Evolutionary conservation across 2,329 filamentous ascomycete species (phyloP).

Genomic region (Raffaelea deltoideospora): DNA sequence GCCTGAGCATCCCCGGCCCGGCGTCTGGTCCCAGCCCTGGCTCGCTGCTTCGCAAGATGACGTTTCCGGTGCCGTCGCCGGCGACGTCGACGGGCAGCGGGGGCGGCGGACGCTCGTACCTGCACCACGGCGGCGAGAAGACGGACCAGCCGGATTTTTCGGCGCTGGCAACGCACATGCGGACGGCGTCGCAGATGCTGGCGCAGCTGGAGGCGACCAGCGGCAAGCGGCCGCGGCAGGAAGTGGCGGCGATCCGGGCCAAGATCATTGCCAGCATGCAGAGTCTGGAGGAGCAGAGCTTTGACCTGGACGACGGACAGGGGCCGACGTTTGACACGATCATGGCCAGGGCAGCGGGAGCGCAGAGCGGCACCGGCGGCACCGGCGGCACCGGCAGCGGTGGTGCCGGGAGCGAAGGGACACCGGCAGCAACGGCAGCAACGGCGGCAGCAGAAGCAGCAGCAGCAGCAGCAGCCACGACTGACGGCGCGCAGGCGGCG

Average conservation of each 20-base stretch:
- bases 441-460: neutral
- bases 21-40: too few relatives aligned
- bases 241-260: slow-evolving; percentile 69
- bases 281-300: slow-evolving; percentile 71
- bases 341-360: slow-evolving; percentile 48
- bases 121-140: slow-evolving; percentile 28
- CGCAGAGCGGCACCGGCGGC: neutral
- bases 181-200: slow-evolving; percentile 75
- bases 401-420: slow-evolving; percentile 3
- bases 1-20: too few relatives aligned
- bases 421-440: neutral
- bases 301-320: slow-evolving; percentile 57
- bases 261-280: slow-evolving; percentile 90
- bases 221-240: slow-evolving; percentile 62
- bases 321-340: slow-evolving; percentile 69
- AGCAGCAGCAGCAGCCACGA: slow-evolving; percentile 19
- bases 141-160: slow-evolving; percentile 66
- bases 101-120: too few relatives aligned
- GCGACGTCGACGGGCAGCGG: too few relatives aligned
- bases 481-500: slow-evolving; percentile 24
- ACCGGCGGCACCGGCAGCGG: slow-evolving; percentile 15
- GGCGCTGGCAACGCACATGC: slow-evolving; percentile 73
- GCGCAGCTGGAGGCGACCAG: slow-evolving; percentile 69
- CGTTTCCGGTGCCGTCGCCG: slow-evolving; percentile 37
- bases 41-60: slow-evolving; percentile 39